Base-by-base conservation (phyloP, 148 eudicot species). In the Heliosperma pusillum region DNA sequence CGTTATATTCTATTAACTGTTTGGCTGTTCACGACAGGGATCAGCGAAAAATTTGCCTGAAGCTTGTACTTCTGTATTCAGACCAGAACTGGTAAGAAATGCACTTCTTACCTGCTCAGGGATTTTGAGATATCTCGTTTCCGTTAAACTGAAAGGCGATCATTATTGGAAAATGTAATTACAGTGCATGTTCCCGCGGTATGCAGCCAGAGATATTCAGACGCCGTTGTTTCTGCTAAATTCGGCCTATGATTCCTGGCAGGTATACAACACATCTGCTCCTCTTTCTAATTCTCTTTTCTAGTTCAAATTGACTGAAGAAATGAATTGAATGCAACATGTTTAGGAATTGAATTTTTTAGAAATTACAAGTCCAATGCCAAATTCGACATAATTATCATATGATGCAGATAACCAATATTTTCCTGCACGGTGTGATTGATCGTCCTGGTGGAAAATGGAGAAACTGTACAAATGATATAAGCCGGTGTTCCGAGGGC, bases 151-250 rank as follows among this genome's bases (percentile, higher is more conserved):
- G 55, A 67, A 20, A 36, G 26, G 27, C 0, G 53, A 40, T 7
- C 24, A 26, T 3, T 2, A 36, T 50, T 33, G 17, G 60, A 6
- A 11, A 68, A 10, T 44, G 25, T 42, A n/a, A 45, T 64, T 82
- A 85, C 93, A 94, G 97, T 94, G 98, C 78, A 87, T 94, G 69
- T 88, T 94, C 88, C 96, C 97, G 0, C 84, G 90, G 79, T 75
- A 94, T 66, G 77, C 87, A 70, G 96, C 87, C 9, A 83, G 77
- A 57, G 83, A 58, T 45, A 83, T 91, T 62, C 76, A 80, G 75
- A 91, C 97, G 40, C 96, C 97, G 9, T 80, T 94, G 71, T 91
- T 91, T 70, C 36, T 94, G 7, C 26, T 90, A 26, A 94, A 91
- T 66, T 86, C 98, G 17, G 96, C 90, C 64, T 88, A 88, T 74